Evolutionary conservation across 768 basidiomycete species (phyloP).

Genomic region (Pseudohyphozyma bogoriensis): DNA sequence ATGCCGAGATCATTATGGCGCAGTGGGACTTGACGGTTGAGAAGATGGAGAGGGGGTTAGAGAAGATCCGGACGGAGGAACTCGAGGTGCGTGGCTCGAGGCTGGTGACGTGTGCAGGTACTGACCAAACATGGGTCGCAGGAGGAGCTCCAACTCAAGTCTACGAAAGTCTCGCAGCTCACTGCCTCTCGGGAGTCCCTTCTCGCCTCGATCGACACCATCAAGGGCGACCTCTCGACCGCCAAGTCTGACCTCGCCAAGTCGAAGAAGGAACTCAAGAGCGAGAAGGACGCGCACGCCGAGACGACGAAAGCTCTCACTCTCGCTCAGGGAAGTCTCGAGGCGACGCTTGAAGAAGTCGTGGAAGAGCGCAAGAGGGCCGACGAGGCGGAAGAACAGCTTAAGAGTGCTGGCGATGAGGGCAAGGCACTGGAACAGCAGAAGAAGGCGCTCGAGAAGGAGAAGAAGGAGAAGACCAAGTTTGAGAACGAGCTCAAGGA

Average conservation of each 20-base stretch:
- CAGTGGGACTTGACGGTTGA: constrained; percentile 1
- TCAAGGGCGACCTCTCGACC: constrained; percentile 14
- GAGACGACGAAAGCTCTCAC: no score
- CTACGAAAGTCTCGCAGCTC: background rate
- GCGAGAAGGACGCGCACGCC: background rate
- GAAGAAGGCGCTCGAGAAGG: constrained; percentile 13
- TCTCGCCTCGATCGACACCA: constrained; percentile 11
- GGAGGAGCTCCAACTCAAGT: background rate
- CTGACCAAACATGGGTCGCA: background rate
- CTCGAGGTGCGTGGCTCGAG: constrained; percentile 10
- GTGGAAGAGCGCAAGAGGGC: background rate
- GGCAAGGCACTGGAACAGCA: background rate
- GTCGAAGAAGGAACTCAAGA: constrained; percentile 1
- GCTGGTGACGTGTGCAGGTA: background rate
- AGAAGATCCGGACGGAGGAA: constrained; percentile 11
- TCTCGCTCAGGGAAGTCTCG: background rate
- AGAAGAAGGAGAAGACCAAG: constrained; percentile 3
- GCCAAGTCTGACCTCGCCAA: background rate
- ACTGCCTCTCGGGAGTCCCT: constrained; percentile 11
- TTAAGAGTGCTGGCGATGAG: no score
- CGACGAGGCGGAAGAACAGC: constrained; percentile 5
- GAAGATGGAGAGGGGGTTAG: background rate
- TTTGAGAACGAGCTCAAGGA: constrained; percentile 17
- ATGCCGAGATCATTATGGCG: constrained; percentile 2
- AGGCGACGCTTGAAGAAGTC: background rate